Percentiles rank a stretch among this genome's conserved stretches.
Evolutionary conservation across 495 filamentous ascomycete species (phyloP).

Genomic region (Bombardia bombarda): DNA sequence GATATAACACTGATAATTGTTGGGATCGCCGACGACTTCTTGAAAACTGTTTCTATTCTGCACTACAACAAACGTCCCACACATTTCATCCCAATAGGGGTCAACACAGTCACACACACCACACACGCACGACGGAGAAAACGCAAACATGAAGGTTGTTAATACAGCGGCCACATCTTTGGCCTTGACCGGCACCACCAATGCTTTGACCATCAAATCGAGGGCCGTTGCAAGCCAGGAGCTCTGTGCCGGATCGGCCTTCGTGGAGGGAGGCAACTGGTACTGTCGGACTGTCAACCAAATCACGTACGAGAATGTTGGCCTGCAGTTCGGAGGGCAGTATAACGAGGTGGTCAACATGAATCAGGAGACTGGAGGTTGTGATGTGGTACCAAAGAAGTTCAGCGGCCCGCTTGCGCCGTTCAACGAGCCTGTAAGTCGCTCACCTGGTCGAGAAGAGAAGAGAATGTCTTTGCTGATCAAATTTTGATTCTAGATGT

Average conservation of each 20-base stretch:
- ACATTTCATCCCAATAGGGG: no score
- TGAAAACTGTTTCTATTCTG: no score
- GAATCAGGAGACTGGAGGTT: slow-evolving; percentile 46
- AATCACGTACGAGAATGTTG: slow-evolving; percentile 54
- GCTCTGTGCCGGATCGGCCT: slow-evolving; percentile 7
- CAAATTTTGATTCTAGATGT: slow-evolving; percentile 46
- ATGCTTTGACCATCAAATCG: no score
- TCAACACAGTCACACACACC: no score
- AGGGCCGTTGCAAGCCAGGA: neutral
- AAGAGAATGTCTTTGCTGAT: neutral
- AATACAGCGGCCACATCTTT: no score
- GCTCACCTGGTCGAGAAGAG: neutral
- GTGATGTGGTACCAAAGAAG: slow-evolving; percentile 33
- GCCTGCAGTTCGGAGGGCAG: slow-evolving; percentile 40
- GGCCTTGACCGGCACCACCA: no score
- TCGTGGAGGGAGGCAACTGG: slow-evolving; percentile 29
- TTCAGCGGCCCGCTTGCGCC: slow-evolving; percentile 55
- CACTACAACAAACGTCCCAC: no score
- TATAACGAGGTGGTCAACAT: slow-evolving; percentile 55
- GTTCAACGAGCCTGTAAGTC: slow-evolving; percentile 56
- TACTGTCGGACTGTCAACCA: slow-evolving; percentile 52
- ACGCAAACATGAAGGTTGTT: no score
- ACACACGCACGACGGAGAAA: no score
- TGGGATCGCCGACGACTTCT: no score
- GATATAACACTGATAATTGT: no score